Base-by-base conservation (phyloP, 805 yeast genomes). In the Pichia rugopelliculosa region DNA sequence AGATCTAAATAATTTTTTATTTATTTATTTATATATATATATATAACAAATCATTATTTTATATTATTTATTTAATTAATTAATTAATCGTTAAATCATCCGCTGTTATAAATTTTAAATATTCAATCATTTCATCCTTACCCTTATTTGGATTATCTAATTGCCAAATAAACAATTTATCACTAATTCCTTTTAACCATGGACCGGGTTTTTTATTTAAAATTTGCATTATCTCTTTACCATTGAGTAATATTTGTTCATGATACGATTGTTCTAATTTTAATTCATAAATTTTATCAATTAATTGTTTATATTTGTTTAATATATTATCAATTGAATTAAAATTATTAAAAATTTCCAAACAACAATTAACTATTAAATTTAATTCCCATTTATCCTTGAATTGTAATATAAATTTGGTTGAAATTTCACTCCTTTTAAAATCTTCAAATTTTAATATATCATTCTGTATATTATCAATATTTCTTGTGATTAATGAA, bases 161-260 rank as follows among this genome's bases (percentile, higher is more conserved):
- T 66, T 90, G 96, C 89, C 90, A 86, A 18, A 72, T 64, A 27
- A 87, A 62, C 6, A 86, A 72, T 40, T 73, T 64, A 7, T 78
- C 77, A 49, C 79, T 74, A 9, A 81, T 65, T 9, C 64, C 65
- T 9, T 77, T 71, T 75, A 91, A 72, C 96, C 97, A 89, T 6
- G 90, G 89, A 0, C 99, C 99, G 0, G 91, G 87, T 58, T 83
- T 84, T 47, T 70, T 68, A 21, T 72, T 66, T 25, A 85, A 63
- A 20, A 70, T 63, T 39, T 69, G 65, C 44, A 75, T 67, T 40
- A 91, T 63, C 40, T 77, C 75, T 55, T 85, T 87, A 15, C 99
- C 95, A 62, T 87, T 88, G 12, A 90, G 64, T 7, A 87, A 53
- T 1, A 91, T 86, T 57, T 79, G 84, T 48, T 84, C 50, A 0